Evolutionary conservation across 2,329 filamentous ascomycete species (phyloP), one percentile per base, ranked within the genome.

Genomic region (Corynespora cassiicola): DNA sequence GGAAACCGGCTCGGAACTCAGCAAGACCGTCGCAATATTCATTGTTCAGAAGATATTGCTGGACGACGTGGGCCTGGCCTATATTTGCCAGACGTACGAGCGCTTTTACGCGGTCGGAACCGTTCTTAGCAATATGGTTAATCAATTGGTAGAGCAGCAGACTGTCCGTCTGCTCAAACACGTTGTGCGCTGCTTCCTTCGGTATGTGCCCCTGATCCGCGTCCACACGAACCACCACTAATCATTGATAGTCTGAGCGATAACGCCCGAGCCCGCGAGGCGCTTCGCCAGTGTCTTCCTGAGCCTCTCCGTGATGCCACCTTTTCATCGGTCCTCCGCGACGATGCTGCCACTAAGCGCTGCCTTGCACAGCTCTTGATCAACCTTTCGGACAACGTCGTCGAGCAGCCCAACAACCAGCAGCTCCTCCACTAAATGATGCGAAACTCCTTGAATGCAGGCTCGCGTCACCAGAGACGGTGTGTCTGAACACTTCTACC

Each of bases 31-130:
- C 10, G 94, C 94, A 42, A 99, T 99, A 60, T 99, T 99, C 75
- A 99, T 99, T 59, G 94, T 99, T 12, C 94, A 99, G 72, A 99
- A 99, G 79, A 99, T 99, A 17, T 75, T 99, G 35, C 81, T 99
- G 3, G 94, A 99, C 64, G 94, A 99, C 61, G 92, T 95, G 59
- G 94, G 94, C 4, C 80, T 99, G 47, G 94, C 94, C 62, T 99
- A 99, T 71, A 99, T 99, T 42, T 99, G 94, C 72, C 92, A 95
- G 51, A 99, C 94, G 1, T 99, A 99, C 61, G 94, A 99, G 76
- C 83, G 94, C 14, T 99, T 99, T 72, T 99, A 97, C 58, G 94
- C 94, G 6, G 94, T 99, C 5, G 94, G 94, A 5, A 99, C 94
- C 1, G 94, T 99, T 5, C 76, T 99, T 24, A 96, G 90, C 75